These are phyloP conservation scores for Lyophyllum shimeji DNA, from an alignment of 768 basidiomycete genomes.

Conservation along the genomic window DNA sequence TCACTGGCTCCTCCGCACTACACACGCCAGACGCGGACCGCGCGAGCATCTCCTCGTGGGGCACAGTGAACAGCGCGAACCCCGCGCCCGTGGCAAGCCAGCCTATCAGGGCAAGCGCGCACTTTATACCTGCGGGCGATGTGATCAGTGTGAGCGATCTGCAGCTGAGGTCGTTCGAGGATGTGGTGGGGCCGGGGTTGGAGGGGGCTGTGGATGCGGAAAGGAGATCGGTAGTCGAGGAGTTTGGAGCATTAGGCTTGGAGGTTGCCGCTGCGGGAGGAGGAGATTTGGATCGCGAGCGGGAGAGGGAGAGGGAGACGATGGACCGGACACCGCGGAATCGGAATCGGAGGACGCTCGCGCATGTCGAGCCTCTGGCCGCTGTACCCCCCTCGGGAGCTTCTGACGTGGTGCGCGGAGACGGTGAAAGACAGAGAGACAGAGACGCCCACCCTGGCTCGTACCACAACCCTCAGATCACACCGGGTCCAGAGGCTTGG, in stretches of 20 bases:
- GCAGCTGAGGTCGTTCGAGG: constrained; percentile 6
- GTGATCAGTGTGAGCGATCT: constrained; percentile 11
- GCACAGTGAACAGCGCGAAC: constrained; percentile 9
- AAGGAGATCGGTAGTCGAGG: constrained; percentile 5
- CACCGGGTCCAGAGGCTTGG: constrained; percentile 2
- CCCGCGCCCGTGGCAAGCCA: neutral
- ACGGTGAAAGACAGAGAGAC: neutral
- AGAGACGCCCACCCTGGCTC: neutral
- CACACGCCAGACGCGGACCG: neutral
- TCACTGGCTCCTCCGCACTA: neutral
- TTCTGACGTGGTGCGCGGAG: neutral
- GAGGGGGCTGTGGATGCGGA: neutral
- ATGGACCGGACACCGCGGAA: constrained; percentile 8
- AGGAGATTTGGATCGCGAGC: neutral
- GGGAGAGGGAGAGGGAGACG: neutral
- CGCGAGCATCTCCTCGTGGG: constrained; percentile 10
- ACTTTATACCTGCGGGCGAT: constrained; percentile 6
- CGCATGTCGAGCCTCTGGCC: neutral
- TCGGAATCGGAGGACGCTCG: neutral
- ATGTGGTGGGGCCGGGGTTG: neutral
- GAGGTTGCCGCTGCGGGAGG: neutral
- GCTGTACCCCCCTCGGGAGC: neutral
- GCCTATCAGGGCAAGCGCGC: constrained; percentile 1
- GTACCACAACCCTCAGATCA: neutral
- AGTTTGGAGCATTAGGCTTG: neutral